Evolutionary conservation across 1,284 basidiomycete genomes (phyloP).

Genomic region (Sporisorium scitamineum): DNA sequence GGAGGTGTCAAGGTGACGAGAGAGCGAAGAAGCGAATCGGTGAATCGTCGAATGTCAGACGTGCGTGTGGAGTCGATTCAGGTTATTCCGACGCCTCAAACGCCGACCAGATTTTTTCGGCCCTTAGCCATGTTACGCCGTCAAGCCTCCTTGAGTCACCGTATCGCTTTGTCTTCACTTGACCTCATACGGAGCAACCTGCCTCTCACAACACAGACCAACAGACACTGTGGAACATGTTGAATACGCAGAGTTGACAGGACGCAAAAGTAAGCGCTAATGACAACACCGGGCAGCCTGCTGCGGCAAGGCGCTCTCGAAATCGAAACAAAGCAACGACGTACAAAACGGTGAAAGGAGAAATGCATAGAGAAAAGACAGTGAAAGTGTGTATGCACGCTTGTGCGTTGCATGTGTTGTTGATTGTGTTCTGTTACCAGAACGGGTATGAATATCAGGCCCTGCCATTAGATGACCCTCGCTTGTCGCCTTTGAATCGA

Average conservation of each 20-base stretch:
- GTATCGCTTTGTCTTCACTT: background rate
- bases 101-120: background rate
- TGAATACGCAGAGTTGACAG: background rate
- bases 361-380: slow-evolving; percentile 19
- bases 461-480: background rate
- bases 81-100: slow-evolving; percentile 4
- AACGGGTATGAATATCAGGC: background rate
- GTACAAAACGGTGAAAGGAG: background rate
- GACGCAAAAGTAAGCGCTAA: background rate
- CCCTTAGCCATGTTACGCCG: slow-evolving; percentile 1
- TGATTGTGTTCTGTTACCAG: background rate
- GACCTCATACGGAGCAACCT: background rate
- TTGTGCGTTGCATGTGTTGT: background rate
- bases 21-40: background rate
- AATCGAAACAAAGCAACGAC: slow-evolving; percentile 9
- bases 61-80: background rate
- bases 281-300: slow-evolving; percentile 4
- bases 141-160: too few relatives aligned
- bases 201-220: background rate
- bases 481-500: background rate
- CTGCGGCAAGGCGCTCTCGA: slow-evolving; percentile 5
- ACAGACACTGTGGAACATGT: too few relatives aligned
- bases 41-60: background rate
- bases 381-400: slow-evolving; percentile 5
- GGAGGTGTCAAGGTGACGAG: background rate